These are phyloP conservation scores for Penicillium sp. DNA, from an alignment of 2,329 filamentous ascomycete genomes.

Conservation along the genomic window DNA sequence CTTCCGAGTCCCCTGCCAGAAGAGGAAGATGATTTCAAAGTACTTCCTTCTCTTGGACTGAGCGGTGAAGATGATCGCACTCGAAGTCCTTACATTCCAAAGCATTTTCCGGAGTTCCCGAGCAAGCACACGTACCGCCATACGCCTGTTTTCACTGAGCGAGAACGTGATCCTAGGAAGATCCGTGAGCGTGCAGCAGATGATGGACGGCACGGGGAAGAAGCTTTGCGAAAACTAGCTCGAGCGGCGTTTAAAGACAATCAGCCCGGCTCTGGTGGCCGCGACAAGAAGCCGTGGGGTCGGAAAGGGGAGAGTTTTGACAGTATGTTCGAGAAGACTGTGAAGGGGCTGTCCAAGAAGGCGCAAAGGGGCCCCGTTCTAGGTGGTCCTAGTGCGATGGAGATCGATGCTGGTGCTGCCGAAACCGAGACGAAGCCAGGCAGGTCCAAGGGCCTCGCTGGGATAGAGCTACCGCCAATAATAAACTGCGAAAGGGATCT, in stretches of 20 bases:
- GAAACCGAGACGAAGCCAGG: constrained; percentile 34
- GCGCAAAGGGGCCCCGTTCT: constrained; percentile 37
- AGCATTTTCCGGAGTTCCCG: constrained; percentile 66
- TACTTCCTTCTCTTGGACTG: constrained; percentile 56
- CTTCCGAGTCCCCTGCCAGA: constrained; percentile 48
- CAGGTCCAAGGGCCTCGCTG: constrained; percentile 34
- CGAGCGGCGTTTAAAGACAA: constrained; percentile 53
- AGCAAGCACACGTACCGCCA: constrained; percentile 68
- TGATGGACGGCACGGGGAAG: constrained; percentile 68
- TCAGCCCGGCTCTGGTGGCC: constrained; percentile 45
- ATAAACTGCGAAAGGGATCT: constrained; percentile 66
- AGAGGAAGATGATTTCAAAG: constrained; percentile 39
- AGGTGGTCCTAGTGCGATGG: constrained; percentile 32
- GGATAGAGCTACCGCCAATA: constrained; percentile 52
- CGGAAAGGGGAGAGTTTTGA: constrained; percentile 49
- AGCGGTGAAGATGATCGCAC: constrained; percentile 53
- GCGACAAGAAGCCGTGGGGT: constrained; percentile 47
- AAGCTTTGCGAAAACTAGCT: constrained; percentile 66
- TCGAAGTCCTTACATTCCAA: constrained; percentile 60
- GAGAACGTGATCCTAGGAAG: constrained; percentile 64
- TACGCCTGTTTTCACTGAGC: constrained; percentile 62
- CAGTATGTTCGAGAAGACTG: constrained; percentile 60
- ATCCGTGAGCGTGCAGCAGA: constrained; percentile 68
- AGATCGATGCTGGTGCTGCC: constrained; percentile 33
- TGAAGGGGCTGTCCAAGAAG: constrained; percentile 55